These are phyloP conservation scores for Gloeostereum incarnatum DNA, from an alignment of 768 basidiomycete species.

Conservation along the genomic window DNA sequence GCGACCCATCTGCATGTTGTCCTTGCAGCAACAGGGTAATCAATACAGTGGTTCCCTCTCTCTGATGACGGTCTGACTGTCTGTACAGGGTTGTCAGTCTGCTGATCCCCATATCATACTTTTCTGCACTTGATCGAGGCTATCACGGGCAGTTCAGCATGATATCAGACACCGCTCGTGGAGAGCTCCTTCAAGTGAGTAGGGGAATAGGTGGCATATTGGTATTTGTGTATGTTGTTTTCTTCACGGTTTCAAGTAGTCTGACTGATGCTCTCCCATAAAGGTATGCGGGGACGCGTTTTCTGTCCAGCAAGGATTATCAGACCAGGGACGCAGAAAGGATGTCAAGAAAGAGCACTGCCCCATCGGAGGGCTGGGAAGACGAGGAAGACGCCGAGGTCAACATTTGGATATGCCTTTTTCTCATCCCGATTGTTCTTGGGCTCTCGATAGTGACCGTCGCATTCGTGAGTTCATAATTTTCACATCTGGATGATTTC, in stretches of 20 bases:
- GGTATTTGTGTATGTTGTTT: constrained; percentile 21
- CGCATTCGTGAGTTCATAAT: constrained; percentile 24
- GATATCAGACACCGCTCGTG: constrained; percentile 18
- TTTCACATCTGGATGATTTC: background rate
- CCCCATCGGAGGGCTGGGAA: constrained; percentile 12
- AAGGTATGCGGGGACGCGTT: constrained; percentile 4
- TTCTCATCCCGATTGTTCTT: constrained; percentile 21
- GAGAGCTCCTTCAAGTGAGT: constrained; percentile 29
- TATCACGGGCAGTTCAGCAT: constrained; percentile 7
- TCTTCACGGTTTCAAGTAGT: background rate
- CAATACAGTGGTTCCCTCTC: background rate
- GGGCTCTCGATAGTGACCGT: constrained; percentile 31
- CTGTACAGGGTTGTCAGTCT: constrained; percentile 27
- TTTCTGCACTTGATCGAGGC: constrained; percentile 23
- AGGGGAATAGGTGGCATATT: constrained; percentile 33
- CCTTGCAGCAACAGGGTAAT: constrained; percentile 32
- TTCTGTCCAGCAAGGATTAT: constrained; percentile 26
- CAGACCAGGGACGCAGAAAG: constrained; percentile 32
- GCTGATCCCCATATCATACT: constrained; percentile 34
- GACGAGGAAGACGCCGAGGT: constrained; percentile 18
- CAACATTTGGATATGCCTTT: constrained; percentile 28
- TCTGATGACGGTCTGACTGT: background rate
- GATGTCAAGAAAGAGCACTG: constrained; percentile 24
- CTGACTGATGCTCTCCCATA: background rate
- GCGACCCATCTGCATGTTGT: constrained; percentile 32